Percentiles rank a stretch among this genome's conserved stretches.
phyloP scores from a whole-genome alignment of 2,329 filamentous ascomycete species.

The Trichophyton schoenleinii region DNA sequence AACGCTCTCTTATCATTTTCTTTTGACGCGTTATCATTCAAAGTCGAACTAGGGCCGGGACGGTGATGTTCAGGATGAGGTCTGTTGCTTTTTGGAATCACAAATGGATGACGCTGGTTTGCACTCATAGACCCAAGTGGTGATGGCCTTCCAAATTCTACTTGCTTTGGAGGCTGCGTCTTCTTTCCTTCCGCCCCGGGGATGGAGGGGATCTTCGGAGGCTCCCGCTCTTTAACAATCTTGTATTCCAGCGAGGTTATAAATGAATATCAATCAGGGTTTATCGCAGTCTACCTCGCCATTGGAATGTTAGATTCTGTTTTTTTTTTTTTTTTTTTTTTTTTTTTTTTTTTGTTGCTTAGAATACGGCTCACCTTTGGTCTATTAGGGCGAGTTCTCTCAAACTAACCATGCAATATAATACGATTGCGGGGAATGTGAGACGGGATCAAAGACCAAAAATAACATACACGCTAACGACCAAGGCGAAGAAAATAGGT shows the following conservation, averaged over 20 bases:
- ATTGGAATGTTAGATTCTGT: too few species aligned
- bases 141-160: constrained; percentile 49
- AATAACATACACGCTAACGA: neutral
- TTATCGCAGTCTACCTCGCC: too few species aligned
- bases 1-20: constrained; percentile 18
- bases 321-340: too few species aligned
- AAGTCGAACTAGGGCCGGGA: constrained; percentile 7
- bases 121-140: constrained; percentile 32
- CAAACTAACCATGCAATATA: too few species aligned
- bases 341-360: too few species aligned
- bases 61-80: constrained; percentile 41
- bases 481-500: neutral
- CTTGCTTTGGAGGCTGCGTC: constrained; percentile 24
- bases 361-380: too few species aligned
- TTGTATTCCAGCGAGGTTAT: constrained; percentile 11
- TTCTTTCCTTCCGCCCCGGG: constrained; percentile 27
- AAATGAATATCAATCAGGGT: too few species aligned
- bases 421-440: too few species aligned
- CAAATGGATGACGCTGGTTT: constrained; percentile 36
- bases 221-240: constrained; percentile 43
- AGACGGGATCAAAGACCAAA: neutral
- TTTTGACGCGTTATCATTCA: constrained; percentile 2
- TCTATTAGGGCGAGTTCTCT: too few species aligned
- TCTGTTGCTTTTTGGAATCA: constrained; percentile 39
- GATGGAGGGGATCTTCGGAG: constrained; percentile 26